Percentiles rank a stretch among this genome's conserved stretches.
phyloP scores from a whole-genome alignment of 1,284 basidiomycete species.

The Salmacisia buchloeana region DNA sequence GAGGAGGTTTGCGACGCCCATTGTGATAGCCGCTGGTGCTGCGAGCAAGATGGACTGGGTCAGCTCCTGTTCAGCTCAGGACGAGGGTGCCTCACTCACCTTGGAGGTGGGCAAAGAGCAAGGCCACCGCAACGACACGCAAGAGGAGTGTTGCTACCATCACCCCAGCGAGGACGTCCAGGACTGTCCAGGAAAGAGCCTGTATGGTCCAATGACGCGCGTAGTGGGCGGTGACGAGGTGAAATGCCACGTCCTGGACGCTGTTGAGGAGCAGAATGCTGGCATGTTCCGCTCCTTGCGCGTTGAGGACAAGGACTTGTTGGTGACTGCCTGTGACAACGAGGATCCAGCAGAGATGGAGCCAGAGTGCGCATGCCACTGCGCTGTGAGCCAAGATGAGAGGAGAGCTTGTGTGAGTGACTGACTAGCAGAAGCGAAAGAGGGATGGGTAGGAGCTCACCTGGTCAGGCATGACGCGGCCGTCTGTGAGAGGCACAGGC shows the following conservation, averaged over 20 bases:
- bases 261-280: not conserved
- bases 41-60: not conserved
- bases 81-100: too few relatives aligned
- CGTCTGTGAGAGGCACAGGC: not conserved
- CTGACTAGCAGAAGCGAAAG: not conserved
- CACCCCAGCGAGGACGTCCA: not conserved
- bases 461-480: not conserved
- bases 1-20: not conserved
- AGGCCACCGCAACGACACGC: not conserved
- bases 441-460: not conserved
- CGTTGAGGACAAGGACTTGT: not conserved
- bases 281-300: not conserved
- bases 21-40: not conserved
- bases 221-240: not conserved
- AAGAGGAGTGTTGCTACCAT: not conserved
- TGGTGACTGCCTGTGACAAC: not conserved
- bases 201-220: not conserved
- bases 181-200: not conserved
- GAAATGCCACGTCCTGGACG: not conserved
- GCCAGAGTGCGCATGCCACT: not conserved
- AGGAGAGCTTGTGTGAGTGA: not conserved
- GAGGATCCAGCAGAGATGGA: not conserved
- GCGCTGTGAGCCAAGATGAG: not conserved
- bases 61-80: too few relatives aligned
- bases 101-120: not conserved